phyloP scores from a whole-genome alignment of 805 yeast genomes.

The Starmerella cellae region DNA sequence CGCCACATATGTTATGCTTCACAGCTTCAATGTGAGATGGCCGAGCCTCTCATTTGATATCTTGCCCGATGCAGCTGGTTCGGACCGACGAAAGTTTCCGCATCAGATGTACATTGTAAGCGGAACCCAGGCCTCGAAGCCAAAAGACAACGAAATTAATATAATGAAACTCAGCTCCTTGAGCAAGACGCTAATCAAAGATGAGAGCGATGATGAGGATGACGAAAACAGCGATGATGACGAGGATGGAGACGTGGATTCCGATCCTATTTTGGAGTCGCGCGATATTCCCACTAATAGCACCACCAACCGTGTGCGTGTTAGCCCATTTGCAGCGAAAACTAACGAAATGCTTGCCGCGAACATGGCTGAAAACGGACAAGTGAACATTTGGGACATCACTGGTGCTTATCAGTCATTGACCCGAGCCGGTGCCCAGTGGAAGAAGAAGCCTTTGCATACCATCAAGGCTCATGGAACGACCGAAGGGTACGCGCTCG shows the following conservation, averaged over 20 bases:
- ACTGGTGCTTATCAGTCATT: conserved; percentile 69
- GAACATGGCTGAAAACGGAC: conserved; percentile 79
- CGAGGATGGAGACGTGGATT: conserved; percentile 60
- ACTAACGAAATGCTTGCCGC: conserved; percentile 82
- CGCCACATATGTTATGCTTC: conserved; percentile 89
- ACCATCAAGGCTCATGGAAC: conserved; percentile 76
- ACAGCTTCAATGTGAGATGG: conserved; percentile 89
- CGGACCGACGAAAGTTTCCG: conserved; percentile 80
- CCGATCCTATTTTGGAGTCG: conserved; percentile 74
- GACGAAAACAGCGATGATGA: conserved; percentile 52
- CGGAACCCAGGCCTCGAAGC: conserved; percentile 82
- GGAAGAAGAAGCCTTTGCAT: conserved; percentile 73
- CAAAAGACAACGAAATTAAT: conserved; percentile 78
- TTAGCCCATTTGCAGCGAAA: conserved; percentile 57
- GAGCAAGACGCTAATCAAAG: conserved; percentile 74
- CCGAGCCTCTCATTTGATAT: conserved; percentile 88
- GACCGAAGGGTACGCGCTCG: conserved; percentile 95
- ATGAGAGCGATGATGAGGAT: conserved; percentile 67
- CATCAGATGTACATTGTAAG: conserved; percentile 75
- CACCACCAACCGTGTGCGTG: conserved; percentile 81
- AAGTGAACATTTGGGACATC: conserved; percentile 71
- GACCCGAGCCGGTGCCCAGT: conserved; percentile 71
- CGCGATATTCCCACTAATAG: conserved; percentile 63
- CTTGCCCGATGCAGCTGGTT: conserved; percentile 73
- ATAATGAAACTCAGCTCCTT: conserved; percentile 72